Percentiles rank a stretch among this genome's conserved stretches.
phyloP scores from a whole-genome alignment of 805 yeast genomes.

The Cyberlindnera petersonii region DNA sequence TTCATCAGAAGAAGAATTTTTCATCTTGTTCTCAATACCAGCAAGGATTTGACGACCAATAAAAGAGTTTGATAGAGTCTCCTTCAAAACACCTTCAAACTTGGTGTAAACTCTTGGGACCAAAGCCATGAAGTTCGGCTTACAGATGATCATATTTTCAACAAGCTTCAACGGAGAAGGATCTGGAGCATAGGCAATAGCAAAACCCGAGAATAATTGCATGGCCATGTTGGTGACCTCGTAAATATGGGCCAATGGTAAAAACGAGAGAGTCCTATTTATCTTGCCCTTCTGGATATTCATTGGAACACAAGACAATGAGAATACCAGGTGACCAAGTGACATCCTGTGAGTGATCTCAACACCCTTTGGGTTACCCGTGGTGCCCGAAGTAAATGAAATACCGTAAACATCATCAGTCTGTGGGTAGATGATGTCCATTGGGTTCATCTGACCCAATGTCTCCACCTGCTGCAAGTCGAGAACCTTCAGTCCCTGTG shows the following conservation, averaged over 20 bases:
- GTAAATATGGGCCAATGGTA: slow-evolving; percentile 60
- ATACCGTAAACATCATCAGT: slow-evolving; percentile 47
- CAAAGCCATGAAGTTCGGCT: slow-evolving; percentile 45
- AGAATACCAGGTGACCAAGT: slow-evolving; percentile 35
- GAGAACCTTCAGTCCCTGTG: slow-evolving; percentile 32
- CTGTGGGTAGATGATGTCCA: slow-evolving; percentile 28
- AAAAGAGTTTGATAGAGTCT: slow-evolving; percentile 14
- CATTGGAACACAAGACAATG: slow-evolving; percentile 14
- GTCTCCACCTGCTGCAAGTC: slow-evolving; percentile 32
- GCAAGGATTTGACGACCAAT: slow-evolving; percentile 12
- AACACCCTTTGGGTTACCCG: slow-evolving; percentile 63
- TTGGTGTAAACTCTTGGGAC: slow-evolving; percentile 58
- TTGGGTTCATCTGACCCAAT: slow-evolving; percentile 35
- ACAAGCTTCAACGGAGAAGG: slow-evolving; percentile 40
- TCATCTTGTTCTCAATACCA: slow-evolving; percentile 18
- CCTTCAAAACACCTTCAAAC: slow-evolving; percentile 45
- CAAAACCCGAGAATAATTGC: slow-evolving; percentile 34
- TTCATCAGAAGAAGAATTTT: slow-evolving; percentile 7
- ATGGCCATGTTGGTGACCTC: slow-evolving; percentile 42
- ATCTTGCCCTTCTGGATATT: slow-evolving; percentile 19
- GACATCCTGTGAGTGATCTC: slow-evolving; percentile 43
- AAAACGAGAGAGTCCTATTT: slow-evolving; percentile 34
- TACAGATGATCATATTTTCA: slow-evolving; percentile 44
- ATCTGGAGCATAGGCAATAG: slow-evolving; percentile 46
- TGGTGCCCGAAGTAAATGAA: slow-evolving; percentile 64